phyloP scores from a whole-genome alignment of 1,284 basidiomycete species.

The Cutaneotrichosporon mucoides region DNA sequence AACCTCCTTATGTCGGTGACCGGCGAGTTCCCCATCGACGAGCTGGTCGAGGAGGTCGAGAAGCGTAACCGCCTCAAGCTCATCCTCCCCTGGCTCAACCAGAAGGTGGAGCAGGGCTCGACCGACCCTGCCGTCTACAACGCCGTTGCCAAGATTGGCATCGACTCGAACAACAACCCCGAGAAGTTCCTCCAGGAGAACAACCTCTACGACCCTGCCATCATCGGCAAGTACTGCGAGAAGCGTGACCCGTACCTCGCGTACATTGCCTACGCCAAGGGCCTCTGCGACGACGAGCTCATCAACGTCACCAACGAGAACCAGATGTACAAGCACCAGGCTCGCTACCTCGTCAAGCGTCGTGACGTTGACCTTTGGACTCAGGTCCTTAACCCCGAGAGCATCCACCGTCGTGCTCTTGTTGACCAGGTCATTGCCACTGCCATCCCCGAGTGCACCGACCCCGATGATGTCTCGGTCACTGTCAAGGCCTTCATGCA shows the following conservation, averaged over 20 bases:
- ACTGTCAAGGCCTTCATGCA: constrained; percentile 99
- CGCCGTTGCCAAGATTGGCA: constrained; percentile 96
- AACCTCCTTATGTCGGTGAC: constrained; percentile 87
- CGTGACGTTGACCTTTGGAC: constrained; percentile 95
- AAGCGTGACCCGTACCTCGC: constrained; percentile 97
- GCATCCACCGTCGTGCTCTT: constrained; percentile 86
- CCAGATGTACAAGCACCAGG: constrained; percentile 99
- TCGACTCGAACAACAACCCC: constrained; percentile 98
- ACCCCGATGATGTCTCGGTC: constrained; percentile 96
- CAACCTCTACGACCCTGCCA: constrained; percentile 87
- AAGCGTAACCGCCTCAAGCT: constrained; percentile 93
- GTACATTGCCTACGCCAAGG: constrained; percentile 99
- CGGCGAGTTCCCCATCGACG: constrained; percentile 96
- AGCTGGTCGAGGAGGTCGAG: constrained; percentile 96
- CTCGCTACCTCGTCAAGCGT: constrained; percentile 95
- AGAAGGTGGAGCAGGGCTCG: constrained; percentile 83
- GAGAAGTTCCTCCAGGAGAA: constrained; percentile 98
- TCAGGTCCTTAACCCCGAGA: constrained; percentile 85
- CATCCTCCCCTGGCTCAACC: constrained; percentile 95
- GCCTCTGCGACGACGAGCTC: constrained; percentile 97
- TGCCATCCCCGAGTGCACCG: constrained; percentile 93
- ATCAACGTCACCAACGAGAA: constrained; percentile 98
- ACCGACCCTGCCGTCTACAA: constrained; percentile 94
- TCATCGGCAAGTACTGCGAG: constrained; percentile 99
- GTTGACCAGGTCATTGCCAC: constrained; percentile 96